Evolutionary conservation across 1,284 basidiomycete genomes (phyloP).

Genomic region (Hymenochaete sp.): DNA sequence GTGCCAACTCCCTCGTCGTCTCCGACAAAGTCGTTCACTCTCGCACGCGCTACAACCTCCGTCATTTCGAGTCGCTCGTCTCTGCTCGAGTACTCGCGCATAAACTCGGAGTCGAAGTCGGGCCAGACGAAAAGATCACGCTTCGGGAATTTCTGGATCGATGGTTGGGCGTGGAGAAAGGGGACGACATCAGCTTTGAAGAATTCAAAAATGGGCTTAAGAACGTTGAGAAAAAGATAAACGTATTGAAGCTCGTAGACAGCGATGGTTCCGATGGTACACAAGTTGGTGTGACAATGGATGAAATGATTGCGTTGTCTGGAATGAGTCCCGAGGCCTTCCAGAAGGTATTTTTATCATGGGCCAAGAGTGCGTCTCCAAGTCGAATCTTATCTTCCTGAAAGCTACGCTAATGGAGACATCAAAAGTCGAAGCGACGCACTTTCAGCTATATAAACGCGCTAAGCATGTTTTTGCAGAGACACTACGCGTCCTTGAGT

Average conservation of each 20-base stretch:
- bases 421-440: slow-evolving; percentile 59
- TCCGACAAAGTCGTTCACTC: slow-evolving; percentile 74
- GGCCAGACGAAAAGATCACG: slow-evolving; percentile 34
- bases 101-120: slow-evolving; percentile 40
- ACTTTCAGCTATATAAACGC: slow-evolving; percentile 75
- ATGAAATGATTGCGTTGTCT: slow-evolving; percentile 63
- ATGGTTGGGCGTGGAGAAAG: slow-evolving; percentile 37
- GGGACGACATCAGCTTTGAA: slow-evolving; percentile 31
- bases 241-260: slow-evolving; percentile 39
- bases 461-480: slow-evolving; percentile 72
- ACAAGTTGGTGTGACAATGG: slow-evolving; percentile 52
- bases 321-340: slow-evolving; percentile 53
- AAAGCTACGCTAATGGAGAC: not conserved
- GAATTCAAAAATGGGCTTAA: slow-evolving; percentile 41
- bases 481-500: slow-evolving; percentile 69
- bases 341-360: slow-evolving; percentile 59
- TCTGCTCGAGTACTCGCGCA: slow-evolving; percentile 66
- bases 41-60: slow-evolving; percentile 75
- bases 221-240: slow-evolving; percentile 40
- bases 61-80: slow-evolving; percentile 79
- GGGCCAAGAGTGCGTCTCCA: slow-evolving; percentile 53
- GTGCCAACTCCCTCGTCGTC: slow-evolving; percentile 80
- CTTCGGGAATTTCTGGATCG: slow-evolving; percentile 39
- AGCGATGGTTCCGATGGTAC: slow-evolving; percentile 19
- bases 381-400: slow-evolving; percentile 6